Conservation (phyloP, 768 basidiomycete genomes). For the Lactifluus echinatus region DNA sequence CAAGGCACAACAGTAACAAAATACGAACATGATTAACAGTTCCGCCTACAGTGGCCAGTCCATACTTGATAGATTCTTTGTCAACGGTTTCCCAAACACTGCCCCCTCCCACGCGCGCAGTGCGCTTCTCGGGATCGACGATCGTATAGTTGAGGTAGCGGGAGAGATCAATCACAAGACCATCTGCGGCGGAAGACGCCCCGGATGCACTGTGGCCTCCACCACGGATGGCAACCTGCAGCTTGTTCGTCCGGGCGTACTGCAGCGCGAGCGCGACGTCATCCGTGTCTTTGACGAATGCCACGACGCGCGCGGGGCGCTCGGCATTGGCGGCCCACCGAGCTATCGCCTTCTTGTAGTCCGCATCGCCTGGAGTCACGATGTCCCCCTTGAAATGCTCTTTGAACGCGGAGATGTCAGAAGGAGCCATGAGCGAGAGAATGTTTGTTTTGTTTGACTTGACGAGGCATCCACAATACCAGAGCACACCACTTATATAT, state of each 20-base stretch:
- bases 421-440: neutral
- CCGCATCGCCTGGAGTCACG: constrained; percentile 30
- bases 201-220: constrained; percentile 41
- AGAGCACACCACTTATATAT: too few relatives aligned
- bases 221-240: constrained; percentile 36
- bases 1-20: too few relatives aligned
- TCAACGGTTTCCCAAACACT: constrained; percentile 41
- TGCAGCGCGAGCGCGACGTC: constrained; percentile 33
- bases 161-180: constrained; percentile 43
- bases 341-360: constrained; percentile 32
- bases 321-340: constrained; percentile 38
- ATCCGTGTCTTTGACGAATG: constrained; percentile 34
- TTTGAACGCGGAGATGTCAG: constrained; percentile 18
- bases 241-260: constrained; percentile 29
- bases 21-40: constrained; percentile 40
- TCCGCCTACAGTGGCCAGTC: constrained; percentile 40
- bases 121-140: constrained; percentile 32
- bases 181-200: constrained; percentile 37
- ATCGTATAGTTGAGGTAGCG: constrained; percentile 32
- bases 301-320: constrained; percentile 34
- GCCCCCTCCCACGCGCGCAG: constrained; percentile 39
- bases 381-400: constrained; percentile 36
- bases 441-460: too few relatives aligned
- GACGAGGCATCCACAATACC: too few relatives aligned
- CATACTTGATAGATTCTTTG: constrained; percentile 34